These are phyloP conservation scores for Fusarium sp. DNA, from an alignment of 2,329 filamentous ascomycete genomes.

Conservation along the genomic window DNA sequence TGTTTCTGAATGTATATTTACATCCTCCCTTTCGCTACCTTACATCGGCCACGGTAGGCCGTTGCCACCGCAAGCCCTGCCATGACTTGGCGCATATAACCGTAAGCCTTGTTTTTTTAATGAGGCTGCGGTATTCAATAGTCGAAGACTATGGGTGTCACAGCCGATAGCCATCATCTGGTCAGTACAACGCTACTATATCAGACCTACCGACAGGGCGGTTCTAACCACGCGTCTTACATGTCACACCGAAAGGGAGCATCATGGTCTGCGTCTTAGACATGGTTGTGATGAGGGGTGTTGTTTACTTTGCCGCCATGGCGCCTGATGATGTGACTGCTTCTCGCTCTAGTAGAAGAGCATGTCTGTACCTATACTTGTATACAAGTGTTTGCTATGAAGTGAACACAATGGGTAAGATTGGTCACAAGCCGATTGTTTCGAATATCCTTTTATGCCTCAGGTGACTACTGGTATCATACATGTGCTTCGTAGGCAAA, in stretches of 20 bases:
- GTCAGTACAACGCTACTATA: not conserved
- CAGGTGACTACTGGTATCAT: too few species aligned
- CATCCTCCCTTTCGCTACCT: not conserved
- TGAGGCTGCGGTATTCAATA: not conserved
- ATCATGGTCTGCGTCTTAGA: not conserved
- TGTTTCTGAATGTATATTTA: not conserved
- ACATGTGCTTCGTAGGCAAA: too few species aligned
- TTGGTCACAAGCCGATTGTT: too few species aligned
- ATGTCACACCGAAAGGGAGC: not conserved
- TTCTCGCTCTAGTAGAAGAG: not conserved
- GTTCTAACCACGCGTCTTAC: constrained; percentile 1
- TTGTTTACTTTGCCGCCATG: not conserved
- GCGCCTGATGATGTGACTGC: not conserved
- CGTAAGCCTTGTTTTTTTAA: constrained; percentile 3
- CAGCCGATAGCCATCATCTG: not conserved
- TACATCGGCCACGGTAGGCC: not conserved
- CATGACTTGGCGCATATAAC: not conserved
- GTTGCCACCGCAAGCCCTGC: constrained; percentile 7
- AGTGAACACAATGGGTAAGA: too few species aligned
- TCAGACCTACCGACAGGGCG: constrained; percentile 4
- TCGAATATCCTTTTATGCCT: too few species aligned
- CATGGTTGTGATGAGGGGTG: not conserved
- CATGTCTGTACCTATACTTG: too few species aligned
- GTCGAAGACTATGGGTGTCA: not conserved
- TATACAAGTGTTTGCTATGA: too few species aligned